Evolutionary conservation across 371 early-diverging fungal species (phyloP).

Genomic region (Capillidium rhysosporum): DNA sequence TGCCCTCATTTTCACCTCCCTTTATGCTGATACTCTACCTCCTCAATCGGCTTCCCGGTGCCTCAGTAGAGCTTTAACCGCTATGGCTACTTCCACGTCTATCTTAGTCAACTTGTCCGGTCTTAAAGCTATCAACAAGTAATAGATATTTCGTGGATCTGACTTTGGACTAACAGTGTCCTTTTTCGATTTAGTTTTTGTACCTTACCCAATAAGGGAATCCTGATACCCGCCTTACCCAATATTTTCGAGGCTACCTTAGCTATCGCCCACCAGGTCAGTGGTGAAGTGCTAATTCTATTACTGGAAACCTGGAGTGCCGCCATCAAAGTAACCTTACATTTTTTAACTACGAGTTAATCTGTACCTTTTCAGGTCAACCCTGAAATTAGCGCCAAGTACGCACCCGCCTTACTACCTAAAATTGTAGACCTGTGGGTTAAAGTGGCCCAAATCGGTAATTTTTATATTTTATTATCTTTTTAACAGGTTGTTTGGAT

Average conservation of each 20-base stretch:
- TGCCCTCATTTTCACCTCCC: slow-evolving; percentile 66
- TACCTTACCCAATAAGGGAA: slow-evolving; percentile 29
- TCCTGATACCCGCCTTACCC: slow-evolving; percentile 35
- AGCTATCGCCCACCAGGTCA: slow-evolving; percentile 36
- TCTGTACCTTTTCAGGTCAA: slow-evolving; percentile 22
- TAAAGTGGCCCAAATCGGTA: slow-evolving; percentile 32
- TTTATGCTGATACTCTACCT: slow-evolving; percentile 55
- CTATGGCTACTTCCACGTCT: slow-evolving; percentile 33
- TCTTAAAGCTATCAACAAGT: slow-evolving; percentile 52
- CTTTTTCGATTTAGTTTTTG: slow-evolving; percentile 33
- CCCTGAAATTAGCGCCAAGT: slow-evolving; percentile 38
- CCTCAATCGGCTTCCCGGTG: slow-evolving; percentile 37
- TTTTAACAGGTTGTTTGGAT: neutral
- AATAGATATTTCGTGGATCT: slow-evolving; percentile 5
- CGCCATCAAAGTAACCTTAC: slow-evolving; percentile 31
- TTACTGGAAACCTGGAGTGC: slow-evolving; percentile 56
- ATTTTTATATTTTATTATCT: slow-evolving; percentile 7
- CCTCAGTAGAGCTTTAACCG: slow-evolving; percentile 46
- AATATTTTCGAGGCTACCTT: slow-evolving; percentile 42
- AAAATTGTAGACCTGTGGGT: slow-evolving; percentile 59
- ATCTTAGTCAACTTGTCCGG: slow-evolving; percentile 57
- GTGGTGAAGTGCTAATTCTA: slow-evolving; percentile 57
- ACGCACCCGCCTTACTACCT: slow-evolving; percentile 48
- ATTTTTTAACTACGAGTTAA: neutral
- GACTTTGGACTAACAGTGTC: slow-evolving; percentile 1